Conservation (phyloP, 129 eudicot species). For the Cynara cardunculus region DNA sequence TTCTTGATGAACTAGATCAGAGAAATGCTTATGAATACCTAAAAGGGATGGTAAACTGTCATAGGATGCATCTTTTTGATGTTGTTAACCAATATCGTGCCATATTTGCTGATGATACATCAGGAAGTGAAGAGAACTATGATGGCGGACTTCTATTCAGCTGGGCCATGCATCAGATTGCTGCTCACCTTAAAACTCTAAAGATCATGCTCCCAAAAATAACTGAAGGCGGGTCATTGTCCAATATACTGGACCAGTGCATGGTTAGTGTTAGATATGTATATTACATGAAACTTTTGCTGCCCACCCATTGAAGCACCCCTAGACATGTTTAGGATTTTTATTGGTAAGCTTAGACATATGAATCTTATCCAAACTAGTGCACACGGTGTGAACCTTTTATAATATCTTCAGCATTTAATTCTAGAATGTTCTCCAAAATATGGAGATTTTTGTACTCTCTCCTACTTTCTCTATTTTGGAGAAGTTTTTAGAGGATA, state of each 20-base stretch:
- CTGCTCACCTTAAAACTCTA: constrained; percentile 78
- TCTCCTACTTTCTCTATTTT: neutral
- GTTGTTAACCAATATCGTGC: constrained; percentile 99
- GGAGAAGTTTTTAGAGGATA: neutral
- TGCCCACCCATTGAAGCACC: neutral
- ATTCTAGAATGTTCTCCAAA: neutral
- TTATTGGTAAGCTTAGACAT: neutral
- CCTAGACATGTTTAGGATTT: neutral
- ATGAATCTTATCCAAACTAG: neutral
- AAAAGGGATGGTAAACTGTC: constrained; percentile 82
- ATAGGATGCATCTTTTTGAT: constrained; percentile 92
- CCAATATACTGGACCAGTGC: constrained; percentile 87
- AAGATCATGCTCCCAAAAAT: constrained; percentile 91
- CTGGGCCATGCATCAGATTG: constrained; percentile 96
- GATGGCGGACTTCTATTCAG: constrained; percentile 99
- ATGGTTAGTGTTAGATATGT: constrained; percentile 53
- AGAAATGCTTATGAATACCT: constrained; percentile 96
- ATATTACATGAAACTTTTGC: neutral
- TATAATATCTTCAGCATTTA: neutral
- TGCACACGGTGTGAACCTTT: neutral
- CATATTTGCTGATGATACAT: constrained; percentile 93
- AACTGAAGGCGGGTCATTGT: constrained; percentile 96
- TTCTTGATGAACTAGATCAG: constrained; percentile 97
- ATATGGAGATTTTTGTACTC: neutral
- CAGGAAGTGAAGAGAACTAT: constrained; percentile 95